These are phyloP conservation scores for Myxozyma vanderwaltii DNA, from an alignment of 805 yeast genomes.

Conservation along the genomic window DNA sequence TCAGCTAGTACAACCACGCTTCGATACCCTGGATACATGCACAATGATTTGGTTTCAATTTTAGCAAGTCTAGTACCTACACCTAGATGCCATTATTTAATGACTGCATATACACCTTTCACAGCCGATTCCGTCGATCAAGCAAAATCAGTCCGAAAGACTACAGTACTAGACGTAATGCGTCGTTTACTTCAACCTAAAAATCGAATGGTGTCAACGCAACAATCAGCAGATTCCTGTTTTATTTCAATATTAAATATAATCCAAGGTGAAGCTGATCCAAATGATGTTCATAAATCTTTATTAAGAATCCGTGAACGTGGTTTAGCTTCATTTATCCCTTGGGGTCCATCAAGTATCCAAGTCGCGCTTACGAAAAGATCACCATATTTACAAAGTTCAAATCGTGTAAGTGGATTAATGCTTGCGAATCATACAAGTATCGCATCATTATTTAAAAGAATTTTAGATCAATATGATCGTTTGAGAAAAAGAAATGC, in stretches of 20 bases:
- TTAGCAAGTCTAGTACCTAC: constrained; percentile 82
- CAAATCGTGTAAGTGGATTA: constrained; percentile 67
- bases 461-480: constrained; percentile 76
- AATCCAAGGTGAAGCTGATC: constrained; percentile 67
- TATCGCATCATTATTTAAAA: constrained; percentile 63
- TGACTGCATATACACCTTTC: constrained; percentile 77
- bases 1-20: constrained; percentile 84
- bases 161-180: constrained; percentile 82
- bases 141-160: constrained; percentile 61
- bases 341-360: constrained; percentile 80
- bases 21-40: constrained; percentile 89
- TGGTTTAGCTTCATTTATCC: constrained; percentile 66
- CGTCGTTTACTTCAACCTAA: constrained; percentile 79
- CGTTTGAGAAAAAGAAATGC: constrained; percentile 77
- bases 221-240: constrained; percentile 49
- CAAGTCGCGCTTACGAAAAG: constrained; percentile 76
- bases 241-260: constrained; percentile 74
- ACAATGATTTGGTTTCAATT: constrained; percentile 79
- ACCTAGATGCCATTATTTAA: constrained; percentile 75
- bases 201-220: constrained; percentile 65
- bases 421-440: constrained; percentile 84
- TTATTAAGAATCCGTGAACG: constrained; percentile 47
- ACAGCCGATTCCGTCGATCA: constrained; percentile 65
- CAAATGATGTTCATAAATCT: constrained; percentile 60
- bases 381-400: constrained; percentile 58